These are phyloP conservation scores for Cercophora sp. DNA, from an alignment of 495 filamentous ascomycete genomes.

Conservation along the genomic window DNA sequence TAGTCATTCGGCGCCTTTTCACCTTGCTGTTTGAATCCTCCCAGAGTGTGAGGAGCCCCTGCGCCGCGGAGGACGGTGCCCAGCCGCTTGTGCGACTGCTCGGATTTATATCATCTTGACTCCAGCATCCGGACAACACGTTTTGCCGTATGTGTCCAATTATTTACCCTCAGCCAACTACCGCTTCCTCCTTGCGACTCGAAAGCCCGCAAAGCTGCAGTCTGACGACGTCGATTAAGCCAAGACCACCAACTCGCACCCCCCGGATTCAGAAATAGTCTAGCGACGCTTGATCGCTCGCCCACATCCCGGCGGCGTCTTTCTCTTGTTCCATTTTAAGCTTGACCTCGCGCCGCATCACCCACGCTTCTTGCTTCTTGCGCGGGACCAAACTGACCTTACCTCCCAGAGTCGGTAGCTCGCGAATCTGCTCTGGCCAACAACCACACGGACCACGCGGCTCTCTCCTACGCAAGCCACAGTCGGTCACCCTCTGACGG, in stretches of 20 bases:
- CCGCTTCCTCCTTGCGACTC: not conserved
- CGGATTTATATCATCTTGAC: constrained; percentile 3
- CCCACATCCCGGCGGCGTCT: no score
- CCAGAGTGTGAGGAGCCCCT: not conserved
- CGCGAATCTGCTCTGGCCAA: constrained; percentile 20
- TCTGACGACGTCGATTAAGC: not conserved
- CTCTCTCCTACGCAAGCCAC: constrained; percentile 19
- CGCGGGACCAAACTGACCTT: not conserved
- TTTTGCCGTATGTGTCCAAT: not conserved
- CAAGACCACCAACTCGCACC: no score
- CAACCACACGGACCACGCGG: constrained; percentile 18
- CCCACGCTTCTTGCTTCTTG: not conserved
- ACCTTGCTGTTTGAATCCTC: not conserved
- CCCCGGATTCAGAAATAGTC: no score
- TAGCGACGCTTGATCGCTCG: no score
- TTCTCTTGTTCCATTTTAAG: not conserved
- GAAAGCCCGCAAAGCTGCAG: not conserved
- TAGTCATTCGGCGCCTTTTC: not conserved
- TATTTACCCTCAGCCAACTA: not conserved
- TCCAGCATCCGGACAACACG: no score
- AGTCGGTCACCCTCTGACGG: constrained; percentile 19
- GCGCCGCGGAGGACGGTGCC: not conserved
- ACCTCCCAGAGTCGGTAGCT: constrained; percentile 25
- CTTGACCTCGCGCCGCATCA: not conserved
- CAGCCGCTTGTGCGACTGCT: not conserved